These are phyloP conservation scores for Datura wrightii DNA, from an alignment of 257 asterid genomes.

Conservation along the genomic window DNA sequence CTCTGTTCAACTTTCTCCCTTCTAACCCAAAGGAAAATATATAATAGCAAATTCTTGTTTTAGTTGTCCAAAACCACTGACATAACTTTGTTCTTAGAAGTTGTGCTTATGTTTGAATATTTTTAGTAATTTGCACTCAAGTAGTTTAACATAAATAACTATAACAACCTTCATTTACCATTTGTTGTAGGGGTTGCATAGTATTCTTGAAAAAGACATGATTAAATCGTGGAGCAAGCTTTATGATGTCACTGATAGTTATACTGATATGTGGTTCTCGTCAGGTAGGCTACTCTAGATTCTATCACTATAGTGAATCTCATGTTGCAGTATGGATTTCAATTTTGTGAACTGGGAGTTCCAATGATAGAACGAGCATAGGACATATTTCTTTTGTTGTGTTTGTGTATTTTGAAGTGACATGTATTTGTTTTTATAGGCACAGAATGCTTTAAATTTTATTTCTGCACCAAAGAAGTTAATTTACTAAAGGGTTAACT, in stretches of 20 bases:
- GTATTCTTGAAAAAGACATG: slow-evolving; percentile 62
- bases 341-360: background rate
- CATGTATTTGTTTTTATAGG: background rate
- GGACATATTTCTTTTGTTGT: background rate
- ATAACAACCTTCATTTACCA: slow-evolving; percentile 18
- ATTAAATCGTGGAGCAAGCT: slow-evolving; percentile 67
- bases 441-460: background rate
- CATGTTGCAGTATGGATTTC: background rate
- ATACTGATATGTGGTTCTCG: slow-evolving; percentile 88
- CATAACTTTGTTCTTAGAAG: background rate
- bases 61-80: background rate
- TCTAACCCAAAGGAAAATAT: background rate
- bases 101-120: background rate
- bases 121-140: background rate
- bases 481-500: background rate
- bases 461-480: background rate
- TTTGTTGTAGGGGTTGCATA: slow-evolving; percentile 67
- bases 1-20: background rate
- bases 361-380: background rate
- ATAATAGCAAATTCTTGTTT: background rate
- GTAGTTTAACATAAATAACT: background rate
- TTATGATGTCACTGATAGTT: slow-evolving; percentile 74
- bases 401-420: slow-evolving; percentile 7
- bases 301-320: background rate
- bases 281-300: slow-evolving; percentile 60